phyloP scores from a whole-genome alignment of 192 early-diverging fungal species.

The Umbelopsis sp. region DNA sequence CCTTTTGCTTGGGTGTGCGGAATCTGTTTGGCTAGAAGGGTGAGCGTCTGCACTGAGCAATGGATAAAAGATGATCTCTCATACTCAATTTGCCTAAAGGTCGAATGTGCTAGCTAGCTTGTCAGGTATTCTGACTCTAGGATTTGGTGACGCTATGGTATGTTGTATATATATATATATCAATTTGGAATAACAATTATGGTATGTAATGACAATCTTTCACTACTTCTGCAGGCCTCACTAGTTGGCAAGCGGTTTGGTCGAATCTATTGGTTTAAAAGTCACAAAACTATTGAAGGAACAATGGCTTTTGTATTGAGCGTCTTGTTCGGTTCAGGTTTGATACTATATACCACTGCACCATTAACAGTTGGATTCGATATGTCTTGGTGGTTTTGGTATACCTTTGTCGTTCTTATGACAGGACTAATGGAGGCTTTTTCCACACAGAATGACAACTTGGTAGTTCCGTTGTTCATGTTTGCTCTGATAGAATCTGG shows the following conservation, averaged over 20 bases:
- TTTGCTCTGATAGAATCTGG: slow-evolving; percentile 44
- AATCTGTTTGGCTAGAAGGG: slow-evolving; percentile 86
- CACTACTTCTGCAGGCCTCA: slow-evolving; percentile 61
- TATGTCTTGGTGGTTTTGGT: slow-evolving; percentile 40
- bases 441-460: slow-evolving; percentile 95
- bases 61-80: neutral
- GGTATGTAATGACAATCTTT: neutral
- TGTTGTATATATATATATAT: neutral
- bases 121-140: slow-evolving; percentile 85
- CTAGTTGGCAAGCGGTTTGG: slow-evolving; percentile 81
- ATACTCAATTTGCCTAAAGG: slow-evolving; percentile 15
- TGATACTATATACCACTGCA: slow-evolving; percentile 28
- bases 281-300: slow-evolving; percentile 86
- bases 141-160: slow-evolving; percentile 87
- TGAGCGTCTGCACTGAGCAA: slow-evolving; percentile 20
- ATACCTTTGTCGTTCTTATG: slow-evolving; percentile 14
- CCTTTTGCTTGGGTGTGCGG: slow-evolving; percentile 86
- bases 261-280: slow-evolving; percentile 70
- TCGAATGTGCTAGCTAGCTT: slow-evolving; percentile 53
- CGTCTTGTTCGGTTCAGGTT: slow-evolving; percentile 55
- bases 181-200: neutral
- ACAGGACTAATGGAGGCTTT: slow-evolving; percentile 78
- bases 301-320: slow-evolving; percentile 76
- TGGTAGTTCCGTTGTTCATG: slow-evolving; percentile 83
- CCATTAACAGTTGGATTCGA: slow-evolving; percentile 40